Conservation (phyloP, 352 stramenopile genomes). For the Phytophthora hybrid region DNA sequence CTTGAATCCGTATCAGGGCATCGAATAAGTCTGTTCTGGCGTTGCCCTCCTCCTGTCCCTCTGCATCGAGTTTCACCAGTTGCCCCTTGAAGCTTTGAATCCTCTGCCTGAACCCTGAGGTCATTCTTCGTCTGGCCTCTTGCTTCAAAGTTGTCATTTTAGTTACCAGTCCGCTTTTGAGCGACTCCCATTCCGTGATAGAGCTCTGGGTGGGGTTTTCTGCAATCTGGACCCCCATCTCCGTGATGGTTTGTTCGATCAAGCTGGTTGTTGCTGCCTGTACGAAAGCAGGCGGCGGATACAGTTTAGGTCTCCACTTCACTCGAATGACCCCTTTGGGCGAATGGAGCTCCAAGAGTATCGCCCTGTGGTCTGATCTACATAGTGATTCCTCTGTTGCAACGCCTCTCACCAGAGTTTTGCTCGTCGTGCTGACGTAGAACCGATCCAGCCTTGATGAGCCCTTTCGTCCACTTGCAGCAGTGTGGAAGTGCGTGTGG, state of each 20-base stretch:
- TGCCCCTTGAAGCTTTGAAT: too few relatives aligned
- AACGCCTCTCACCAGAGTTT: too few relatives aligned
- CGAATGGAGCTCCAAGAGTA: neutral
- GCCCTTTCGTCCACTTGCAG: too few relatives aligned
- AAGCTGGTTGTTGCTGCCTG: neutral
- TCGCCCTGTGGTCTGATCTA: neutral
- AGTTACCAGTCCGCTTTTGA: too few relatives aligned
- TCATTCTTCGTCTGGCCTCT: too few relatives aligned
- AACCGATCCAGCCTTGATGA: too few relatives aligned
- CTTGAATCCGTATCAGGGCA: neutral
- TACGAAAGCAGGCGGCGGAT: conserved; percentile 1
- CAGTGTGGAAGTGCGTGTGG: too few relatives aligned
- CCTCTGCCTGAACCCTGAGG: too few relatives aligned
- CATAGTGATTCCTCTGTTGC: neutral
- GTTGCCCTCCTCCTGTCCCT: neutral
- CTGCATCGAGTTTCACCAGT: too few relatives aligned
- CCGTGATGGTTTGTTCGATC: neutral
- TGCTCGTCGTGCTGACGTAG: too few relatives aligned
- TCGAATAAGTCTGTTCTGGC: neutral
- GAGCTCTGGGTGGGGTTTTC: neutral
- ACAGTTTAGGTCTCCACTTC: neutral
- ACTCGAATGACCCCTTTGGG: neutral
- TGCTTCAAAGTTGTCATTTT: too few relatives aligned
- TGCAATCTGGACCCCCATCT: neutral
- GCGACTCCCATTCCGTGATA: too few relatives aligned